phyloP scores from a whole-genome alignment of 2,329 filamentous ascomycete genomes.

The Berkeleyomyces rouxiae region DNA sequence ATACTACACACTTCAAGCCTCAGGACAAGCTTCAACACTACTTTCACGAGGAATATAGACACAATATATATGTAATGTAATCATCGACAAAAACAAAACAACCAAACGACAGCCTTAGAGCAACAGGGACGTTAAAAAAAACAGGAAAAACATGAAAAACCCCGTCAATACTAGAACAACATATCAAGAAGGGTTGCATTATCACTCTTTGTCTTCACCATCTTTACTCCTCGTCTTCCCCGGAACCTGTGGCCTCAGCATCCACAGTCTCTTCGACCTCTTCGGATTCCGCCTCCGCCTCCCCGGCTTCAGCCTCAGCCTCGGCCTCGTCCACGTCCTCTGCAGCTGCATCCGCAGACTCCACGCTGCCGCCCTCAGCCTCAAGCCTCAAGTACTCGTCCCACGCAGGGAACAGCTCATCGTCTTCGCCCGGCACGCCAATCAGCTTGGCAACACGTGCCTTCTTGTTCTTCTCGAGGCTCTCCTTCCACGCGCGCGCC shows the following conservation, averaged over 20 bases:
- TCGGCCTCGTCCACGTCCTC: constrained; percentile 18
- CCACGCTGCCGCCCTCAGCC: constrained; percentile 38
- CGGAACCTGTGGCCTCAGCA: background rate
- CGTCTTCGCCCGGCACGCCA: constrained; percentile 64
- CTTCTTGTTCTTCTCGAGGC: constrained; percentile 71
- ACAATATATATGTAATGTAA: background rate
- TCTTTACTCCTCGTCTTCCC: constrained; percentile 1
- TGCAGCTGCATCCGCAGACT: constrained; percentile 17
- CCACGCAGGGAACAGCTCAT: constrained; percentile 92
- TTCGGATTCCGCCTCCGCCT: background rate
- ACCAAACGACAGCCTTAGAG: background rate
- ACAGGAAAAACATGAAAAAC: background rate
- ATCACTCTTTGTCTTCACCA: background rate
- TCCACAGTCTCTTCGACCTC: background rate
- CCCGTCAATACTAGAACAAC: too few relatives aligned
- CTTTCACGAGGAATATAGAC: background rate
- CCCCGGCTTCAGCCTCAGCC: constrained; percentile 16
- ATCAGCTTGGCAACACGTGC: constrained; percentile 68
- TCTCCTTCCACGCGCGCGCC: constrained; percentile 66
- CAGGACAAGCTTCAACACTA: background rate
- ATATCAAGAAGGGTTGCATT: background rate
- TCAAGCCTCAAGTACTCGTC: constrained; percentile 76
- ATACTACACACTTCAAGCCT: background rate
- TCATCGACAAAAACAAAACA: background rate
- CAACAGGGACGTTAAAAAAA: background rate